phyloP scores from a whole-genome alignment of 2,329 filamentous ascomycete species.

The Apiospora hydei region DNA sequence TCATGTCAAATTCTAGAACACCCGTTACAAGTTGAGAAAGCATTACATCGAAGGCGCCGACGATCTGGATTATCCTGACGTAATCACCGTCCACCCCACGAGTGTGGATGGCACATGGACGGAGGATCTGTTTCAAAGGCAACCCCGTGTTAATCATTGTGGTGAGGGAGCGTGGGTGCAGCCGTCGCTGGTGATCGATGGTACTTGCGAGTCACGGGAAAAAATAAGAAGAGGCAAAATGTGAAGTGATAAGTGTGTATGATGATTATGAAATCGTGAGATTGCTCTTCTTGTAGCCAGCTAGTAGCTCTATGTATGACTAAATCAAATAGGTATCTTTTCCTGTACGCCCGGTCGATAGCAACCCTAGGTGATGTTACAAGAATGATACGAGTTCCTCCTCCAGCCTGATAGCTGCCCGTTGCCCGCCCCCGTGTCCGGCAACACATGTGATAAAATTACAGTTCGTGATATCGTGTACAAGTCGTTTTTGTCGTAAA shows the following conservation, averaged over 20 bases:
- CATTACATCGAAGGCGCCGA: constrained; percentile 10
- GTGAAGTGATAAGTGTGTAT: background rate
- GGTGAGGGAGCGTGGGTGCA: background rate
- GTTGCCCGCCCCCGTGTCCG: background rate
- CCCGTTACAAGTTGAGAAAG: background rate
- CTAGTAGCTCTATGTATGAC: constrained; percentile 6
- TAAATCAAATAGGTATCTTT: constrained; percentile 21
- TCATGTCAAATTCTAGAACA: constrained; percentile 6
- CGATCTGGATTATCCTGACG: constrained; percentile 17
- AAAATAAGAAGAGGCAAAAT: background rate
- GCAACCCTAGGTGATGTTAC: constrained; percentile 2
- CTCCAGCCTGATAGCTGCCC: background rate
- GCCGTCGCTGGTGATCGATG: background rate
- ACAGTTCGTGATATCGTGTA: constrained; percentile 19
- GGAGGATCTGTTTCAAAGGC: background rate
- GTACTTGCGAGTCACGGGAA: background rate
- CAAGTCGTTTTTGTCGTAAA: constrained; percentile 9
- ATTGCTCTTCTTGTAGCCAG: constrained; percentile 13
- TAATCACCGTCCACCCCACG: background rate
- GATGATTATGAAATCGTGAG: background rate
- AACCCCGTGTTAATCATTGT: background rate
- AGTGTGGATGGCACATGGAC: background rate
- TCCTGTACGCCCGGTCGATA: constrained; percentile 13
- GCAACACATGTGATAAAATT: background rate
- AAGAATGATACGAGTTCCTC: background rate